Conservation (phyloP, 306 rosid genomes). For the Parietaria judaica region DNA sequence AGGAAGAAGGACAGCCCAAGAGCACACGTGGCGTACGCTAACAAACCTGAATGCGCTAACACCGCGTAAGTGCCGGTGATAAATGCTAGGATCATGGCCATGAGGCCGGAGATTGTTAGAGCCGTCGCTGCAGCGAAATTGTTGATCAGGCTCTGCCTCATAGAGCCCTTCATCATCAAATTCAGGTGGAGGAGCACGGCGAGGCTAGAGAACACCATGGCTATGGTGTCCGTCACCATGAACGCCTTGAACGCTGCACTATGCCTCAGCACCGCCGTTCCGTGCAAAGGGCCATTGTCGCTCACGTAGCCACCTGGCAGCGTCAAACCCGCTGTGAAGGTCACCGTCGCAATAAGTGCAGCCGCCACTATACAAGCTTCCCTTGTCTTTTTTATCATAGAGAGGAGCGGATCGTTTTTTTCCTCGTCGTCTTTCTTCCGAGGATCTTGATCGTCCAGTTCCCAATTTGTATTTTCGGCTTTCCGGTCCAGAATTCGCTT, state of each 20-base stretch:
- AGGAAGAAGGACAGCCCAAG: slow-evolving; percentile 7
- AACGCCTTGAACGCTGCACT: not conserved
- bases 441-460: too few species aligned
- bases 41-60: not conserved
- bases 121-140: not conserved
- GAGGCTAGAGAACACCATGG: not conserved
- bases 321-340: slow-evolving; percentile 1
- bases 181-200: not conserved
- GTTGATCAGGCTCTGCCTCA: too few species aligned
- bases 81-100: not conserved
- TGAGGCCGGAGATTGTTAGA: not conserved
- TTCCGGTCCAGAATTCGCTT: too few species aligned
- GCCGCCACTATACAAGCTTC: not conserved
- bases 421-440: not conserved
- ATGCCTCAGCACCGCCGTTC: not conserved
- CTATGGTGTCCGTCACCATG: not conserved
- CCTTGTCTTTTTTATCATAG: not conserved
- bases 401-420: not conserved
- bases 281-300: not conserved
- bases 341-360: not conserved
- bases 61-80: slow-evolving; percentile 1
- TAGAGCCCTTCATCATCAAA: too few species aligned
- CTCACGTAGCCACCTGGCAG: slow-evolving; percentile 5
- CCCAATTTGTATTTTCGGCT: too few species aligned
- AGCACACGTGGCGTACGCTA: not conserved